Evolutionary conservation across 2,329 filamentous ascomycete genomes (phyloP).

Genomic region (Trichoderma cornu-damae): DNA sequence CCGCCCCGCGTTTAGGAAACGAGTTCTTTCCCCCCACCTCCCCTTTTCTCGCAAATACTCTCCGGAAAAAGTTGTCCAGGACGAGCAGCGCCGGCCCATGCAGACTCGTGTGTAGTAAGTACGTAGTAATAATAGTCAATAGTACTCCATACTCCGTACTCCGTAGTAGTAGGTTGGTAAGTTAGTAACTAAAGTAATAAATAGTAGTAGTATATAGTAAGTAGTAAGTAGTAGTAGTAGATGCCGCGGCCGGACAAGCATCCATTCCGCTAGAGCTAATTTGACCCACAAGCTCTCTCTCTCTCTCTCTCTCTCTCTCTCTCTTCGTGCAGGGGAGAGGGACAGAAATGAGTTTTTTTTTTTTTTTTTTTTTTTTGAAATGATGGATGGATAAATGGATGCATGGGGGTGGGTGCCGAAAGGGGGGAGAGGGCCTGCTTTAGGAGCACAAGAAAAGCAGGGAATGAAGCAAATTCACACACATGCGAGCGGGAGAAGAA

Average conservation of each 20-base stretch:
- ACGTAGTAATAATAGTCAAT: too few relatives aligned
- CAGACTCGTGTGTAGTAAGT: too few relatives aligned
- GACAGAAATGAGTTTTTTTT: neutral
- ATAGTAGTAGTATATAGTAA: too few relatives aligned
- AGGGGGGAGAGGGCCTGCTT: neutral
- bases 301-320: too few relatives aligned
- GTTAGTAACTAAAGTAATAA: too few relatives aligned
- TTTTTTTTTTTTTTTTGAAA: too few relatives aligned
- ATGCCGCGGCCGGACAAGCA: too few relatives aligned
- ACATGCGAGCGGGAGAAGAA: neutral
- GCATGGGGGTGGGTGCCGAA: neutral
- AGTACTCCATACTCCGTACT: too few relatives aligned
- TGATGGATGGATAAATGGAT: neutral
- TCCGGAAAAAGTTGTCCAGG: neutral
- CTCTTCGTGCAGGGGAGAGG: constrained; percentile 3
- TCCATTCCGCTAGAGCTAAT: neutral
- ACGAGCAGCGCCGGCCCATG: neutral
- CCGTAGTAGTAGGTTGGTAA: too few relatives aligned
- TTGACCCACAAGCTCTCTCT: constrained; percentile 6
- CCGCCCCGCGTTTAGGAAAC: neutral
- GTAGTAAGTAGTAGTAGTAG: too few relatives aligned
- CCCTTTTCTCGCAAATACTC: neutral
- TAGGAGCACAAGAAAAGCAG: neutral
- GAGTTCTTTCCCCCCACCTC: neutral
- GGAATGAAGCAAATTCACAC: neutral